Evolutionary conservation across 192 early-diverging fungal species (phyloP), one percentile per base, ranked within the genome.

Genomic region (Gamsiella multidivaricata): DNA sequence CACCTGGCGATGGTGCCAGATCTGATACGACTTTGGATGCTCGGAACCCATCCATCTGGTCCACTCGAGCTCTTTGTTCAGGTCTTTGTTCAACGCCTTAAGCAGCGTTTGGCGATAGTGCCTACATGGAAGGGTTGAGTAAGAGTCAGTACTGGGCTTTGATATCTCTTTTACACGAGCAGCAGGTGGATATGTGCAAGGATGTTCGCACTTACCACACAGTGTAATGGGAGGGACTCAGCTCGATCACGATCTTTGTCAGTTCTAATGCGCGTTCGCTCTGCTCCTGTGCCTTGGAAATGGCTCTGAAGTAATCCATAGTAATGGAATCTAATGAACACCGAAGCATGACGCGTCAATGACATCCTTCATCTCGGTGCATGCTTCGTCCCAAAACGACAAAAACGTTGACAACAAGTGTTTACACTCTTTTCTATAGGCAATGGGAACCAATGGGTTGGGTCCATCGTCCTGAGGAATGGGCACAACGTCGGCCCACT

Each of bases 151-250:
- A n/a, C n/a, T 34, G 22, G 14, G 31, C 5, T 54, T 33, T 20
- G n/a, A 22, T 49, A n/a, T 49, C 15, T 23, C 8, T 17, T 20
- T 49, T 20, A 23, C 46, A 20, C 22, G 8, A 23, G 9, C 8
- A 17, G 46, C 46, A 7, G 8, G n/a, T 8, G n/a, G n/a, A n/a
- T n/a, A n/a, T 39, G 15, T 5, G 46, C 46, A 8, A 9, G 10
- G 4, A 0, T 29, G 8, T 10, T 2, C 25, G 20, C 52, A 18
- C 52, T 4, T 82, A 93, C 98, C 98, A 99, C 17, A 94, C 89
- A 28, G 94, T 95, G 79, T 98, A 99, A 86, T 99, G 96, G 1
- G 92, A 91, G 10, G 98, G 93, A 79, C 96, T 98, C 53, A 89
- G 65, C 23, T 88, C 72, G 53, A 99, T 90, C 50, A 98, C 94